Evolutionary conservation across 169 alveolate genomes (phyloP), one percentile per base, ranked within the genome.

Genomic region (Eimeria maxima): DNA sequence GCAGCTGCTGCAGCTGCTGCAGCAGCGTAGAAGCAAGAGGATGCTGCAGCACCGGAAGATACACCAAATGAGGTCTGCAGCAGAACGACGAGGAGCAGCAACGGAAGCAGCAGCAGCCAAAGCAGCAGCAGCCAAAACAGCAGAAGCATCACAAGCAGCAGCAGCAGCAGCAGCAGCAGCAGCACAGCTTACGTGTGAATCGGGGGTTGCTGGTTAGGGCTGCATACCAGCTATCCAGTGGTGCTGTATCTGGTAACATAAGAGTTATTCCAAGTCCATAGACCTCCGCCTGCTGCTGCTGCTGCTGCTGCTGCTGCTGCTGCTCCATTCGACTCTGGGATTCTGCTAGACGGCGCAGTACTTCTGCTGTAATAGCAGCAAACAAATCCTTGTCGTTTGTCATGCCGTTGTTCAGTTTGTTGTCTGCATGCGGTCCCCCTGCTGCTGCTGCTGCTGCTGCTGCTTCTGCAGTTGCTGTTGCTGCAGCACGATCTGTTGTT

Each of bases 261-360:
- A 63, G 55, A 5, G 94, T 87, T 38, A 87, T 24, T 22, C 94
- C 94, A 20, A 87, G 63, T 5, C 94, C 94, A 44, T 29, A 87
- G 2, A 87, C 83, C 27, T 27, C 81, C 14, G 57, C 20, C 29
- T 0, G 69, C 69, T 60, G 69, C 69, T 60, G 69, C 69, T 60
- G 69, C 69, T 60, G 69, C 69, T 60, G 69, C n/a, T 60, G 69
- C 69, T 80, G 69, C 38, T 47, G 90, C 71, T 57, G 50, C 33
- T 29, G 50, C 50, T 57, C 8, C 91, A 27, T 29, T 74, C 13
- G 76, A 10, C 16, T 50, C 91, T n/a, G 91, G 20, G 73, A 45
- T 53, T 14, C 55, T 18, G 29, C 27, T 29, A 47, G 24, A 55
- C 91, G 73, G 16, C 88, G 53, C 42, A 53, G 44, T 47, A 53